phyloP scores from a whole-genome alignment of 352 stramenopile species.

The Phytophthora megakarya region DNA sequence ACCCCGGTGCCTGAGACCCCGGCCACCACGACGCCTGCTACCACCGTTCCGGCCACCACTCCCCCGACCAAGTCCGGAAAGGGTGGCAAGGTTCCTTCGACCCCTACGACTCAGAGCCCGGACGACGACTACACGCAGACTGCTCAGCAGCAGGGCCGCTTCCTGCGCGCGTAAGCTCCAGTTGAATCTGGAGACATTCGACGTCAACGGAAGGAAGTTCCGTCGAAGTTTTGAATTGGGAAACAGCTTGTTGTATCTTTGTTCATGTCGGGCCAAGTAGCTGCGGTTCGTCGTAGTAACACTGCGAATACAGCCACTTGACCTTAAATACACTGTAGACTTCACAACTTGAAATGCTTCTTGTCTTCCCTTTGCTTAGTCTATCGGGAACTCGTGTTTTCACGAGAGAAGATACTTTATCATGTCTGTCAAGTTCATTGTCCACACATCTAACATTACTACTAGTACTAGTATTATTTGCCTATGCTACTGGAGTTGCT shows the following conservation, averaged over 20 bases:
- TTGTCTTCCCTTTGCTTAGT: background rate
- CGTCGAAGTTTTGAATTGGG: conserved; percentile 34
- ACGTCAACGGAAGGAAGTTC: conserved; percentile 39
- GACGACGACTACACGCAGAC: conserved; percentile 35
- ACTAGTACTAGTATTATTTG: too few species aligned
- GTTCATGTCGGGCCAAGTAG: conserved; percentile 29
- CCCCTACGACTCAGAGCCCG: conserved; percentile 20
- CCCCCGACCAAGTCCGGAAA: conserved; percentile 26
- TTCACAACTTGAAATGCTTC: conserved; percentile 1
- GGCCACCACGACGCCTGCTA: conserved; percentile 18
- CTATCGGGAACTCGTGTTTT: too few species aligned
- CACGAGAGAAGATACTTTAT: too few species aligned
- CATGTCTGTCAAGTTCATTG: too few species aligned
- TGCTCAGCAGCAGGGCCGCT: conserved; percentile 23
- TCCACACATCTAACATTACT: too few species aligned
- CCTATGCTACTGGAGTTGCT: conserved; percentile 18
- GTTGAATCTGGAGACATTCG: conserved; percentile 20
- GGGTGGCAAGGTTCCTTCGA: conserved; percentile 16
- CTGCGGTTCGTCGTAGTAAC: conserved; percentile 20
- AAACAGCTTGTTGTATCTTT: conserved; percentile 37
- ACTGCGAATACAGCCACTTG: conserved; percentile 29
- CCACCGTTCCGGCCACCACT: conserved; percentile 13
- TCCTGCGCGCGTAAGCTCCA: conserved; percentile 33
- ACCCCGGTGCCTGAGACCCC: conserved; percentile 18
- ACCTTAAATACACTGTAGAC: conserved; percentile 28